Evolutionary conservation across 176 grass and related monocot genomes (phyloP).

Genomic region (Chrysopogon serrulatus): DNA sequence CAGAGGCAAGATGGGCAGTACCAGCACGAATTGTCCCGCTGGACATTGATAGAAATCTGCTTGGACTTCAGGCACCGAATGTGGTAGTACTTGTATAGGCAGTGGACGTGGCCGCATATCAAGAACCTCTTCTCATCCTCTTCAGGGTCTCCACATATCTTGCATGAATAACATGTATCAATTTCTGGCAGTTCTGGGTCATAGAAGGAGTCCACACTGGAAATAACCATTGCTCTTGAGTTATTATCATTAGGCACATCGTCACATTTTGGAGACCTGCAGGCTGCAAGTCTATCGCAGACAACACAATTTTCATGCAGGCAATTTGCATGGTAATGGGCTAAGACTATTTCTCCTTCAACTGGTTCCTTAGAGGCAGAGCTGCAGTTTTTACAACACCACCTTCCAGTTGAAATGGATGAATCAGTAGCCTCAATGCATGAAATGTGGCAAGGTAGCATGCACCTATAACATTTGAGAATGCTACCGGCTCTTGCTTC

Average conservation of each 20-base stretch:
- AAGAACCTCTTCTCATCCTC: conserved; percentile 72
- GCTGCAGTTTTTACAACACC: conserved; percentile 55
- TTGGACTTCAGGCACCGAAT: conserved; percentile 56
- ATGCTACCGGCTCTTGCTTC: conserved; percentile 37
- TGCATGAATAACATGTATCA: conserved; percentile 47
- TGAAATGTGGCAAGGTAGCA: conserved; percentile 51
- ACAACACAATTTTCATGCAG: conserved; percentile 47
- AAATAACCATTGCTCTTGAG: conserved; percentile 24
- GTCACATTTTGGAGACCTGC: conserved; percentile 12
- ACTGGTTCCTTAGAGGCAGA: background rate
- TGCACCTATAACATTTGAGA: conserved; percentile 63
- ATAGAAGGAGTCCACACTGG: conserved; percentile 18
- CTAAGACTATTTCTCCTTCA: background rate
- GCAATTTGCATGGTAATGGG: background rate
- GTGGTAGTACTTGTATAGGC: conserved; percentile 86
- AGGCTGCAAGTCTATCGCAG: conserved; percentile 43
- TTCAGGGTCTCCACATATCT: conserved; percentile 70
- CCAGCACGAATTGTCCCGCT: conserved; percentile 47
- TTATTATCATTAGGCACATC: conserved; percentile 26
- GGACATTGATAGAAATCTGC: conserved; percentile 48
- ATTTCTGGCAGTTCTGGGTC: conserved; percentile 20
- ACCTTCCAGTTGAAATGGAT: conserved; percentile 45
- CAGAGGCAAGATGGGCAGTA: conserved; percentile 95
- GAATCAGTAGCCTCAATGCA: conserved; percentile 48
- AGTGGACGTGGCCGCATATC: conserved; percentile 61